Conservation (phyloP, 345 rosid genomes). For the Lumnitzera racemosa region DNA sequence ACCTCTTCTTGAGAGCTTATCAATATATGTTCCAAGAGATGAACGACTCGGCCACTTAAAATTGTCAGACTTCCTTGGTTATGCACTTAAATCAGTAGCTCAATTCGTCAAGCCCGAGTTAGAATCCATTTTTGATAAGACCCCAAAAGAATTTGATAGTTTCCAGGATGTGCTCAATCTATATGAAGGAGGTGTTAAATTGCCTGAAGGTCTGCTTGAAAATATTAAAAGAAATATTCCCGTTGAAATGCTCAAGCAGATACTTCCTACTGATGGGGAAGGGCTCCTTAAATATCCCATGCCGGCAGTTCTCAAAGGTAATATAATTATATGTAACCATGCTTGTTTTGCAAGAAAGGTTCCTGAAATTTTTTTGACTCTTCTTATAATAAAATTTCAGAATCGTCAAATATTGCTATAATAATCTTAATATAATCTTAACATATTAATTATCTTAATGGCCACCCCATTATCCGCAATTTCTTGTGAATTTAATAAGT, state of each 20-base stretch:
- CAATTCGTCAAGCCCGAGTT: constrained; percentile 7
- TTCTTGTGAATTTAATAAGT: too few relatives aligned
- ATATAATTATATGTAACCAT: not conserved
- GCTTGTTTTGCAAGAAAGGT: not conserved
- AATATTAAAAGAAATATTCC: constrained; percentile 5
- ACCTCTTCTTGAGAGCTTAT: not conserved
- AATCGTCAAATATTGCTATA: too few relatives aligned
- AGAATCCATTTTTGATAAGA: not conserved
- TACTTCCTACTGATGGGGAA: constrained; percentile 7
- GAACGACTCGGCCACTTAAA: constrained; percentile 1
- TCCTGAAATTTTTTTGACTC: too few relatives aligned
- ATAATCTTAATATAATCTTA: too few relatives aligned
- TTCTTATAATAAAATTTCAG: too few relatives aligned
- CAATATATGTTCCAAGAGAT: constrained; percentile 3
- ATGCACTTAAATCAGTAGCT: constrained; percentile 7
- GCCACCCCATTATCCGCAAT: too few relatives aligned
- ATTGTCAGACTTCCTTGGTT: constrained; percentile 4
- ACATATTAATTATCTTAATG: too few relatives aligned
- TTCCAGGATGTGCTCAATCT: constrained; percentile 4
- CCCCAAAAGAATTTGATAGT: constrained; percentile 9
- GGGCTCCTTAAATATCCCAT: constrained; percentile 7
- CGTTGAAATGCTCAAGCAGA: constrained; percentile 6
- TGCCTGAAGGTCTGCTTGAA: constrained; percentile 3
- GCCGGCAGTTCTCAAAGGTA: constrained; percentile 12
- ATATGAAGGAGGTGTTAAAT: constrained; percentile 10